Evolutionary conservation across 306 rosid genomes (phyloP), one percentile per base, ranked within the genome.

Genomic region (Cicer arietinum): DNA sequence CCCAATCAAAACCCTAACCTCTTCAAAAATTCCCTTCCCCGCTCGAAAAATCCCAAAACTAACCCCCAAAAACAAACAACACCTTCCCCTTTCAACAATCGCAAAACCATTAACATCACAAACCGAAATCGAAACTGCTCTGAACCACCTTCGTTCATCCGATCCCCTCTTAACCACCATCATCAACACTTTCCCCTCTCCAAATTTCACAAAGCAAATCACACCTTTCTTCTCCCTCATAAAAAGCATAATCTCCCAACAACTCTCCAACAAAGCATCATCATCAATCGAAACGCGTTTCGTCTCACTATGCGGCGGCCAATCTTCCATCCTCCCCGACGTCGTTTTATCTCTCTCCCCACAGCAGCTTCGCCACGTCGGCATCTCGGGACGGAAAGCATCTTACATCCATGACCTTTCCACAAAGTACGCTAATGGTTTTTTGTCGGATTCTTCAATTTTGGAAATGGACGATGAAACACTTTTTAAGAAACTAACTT

Each of bases 321-420:
- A 67, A 67, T 77, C 41, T 3, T 45, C 66, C 35, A 84, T 92
- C 0, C 64, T 48, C 5, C 89, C 96, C 2, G 84, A 80, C 22
- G 40, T 48, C n/a, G 86, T 90, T 13, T 75, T 86, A 4, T 74
- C 85, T 0, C 83, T 90, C 11, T 48, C 92, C 7, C 77, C 84
- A 9, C 67, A 64, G 10, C 80, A 82, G 79, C 88, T 92, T 65
- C 84, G 92, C 9, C 18, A 43, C 2, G 76, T 53, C 12, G 98
- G 98, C n/a, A 86, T 92, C 58, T 92, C 96, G 0, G 96, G 89
- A 10, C 86, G 84, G 8, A 92, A 92, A 77, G 89, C 98, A 4
- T 83, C 81, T 6, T 89, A 92, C 80, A 85, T 92, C 6, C 94
- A 84, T 9, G 96, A 92, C 76, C 75, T 90, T 6, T 79, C 98